Evolutionary conservation across 1,139 yeast species (phyloP).

Genomic region (Pichia sp.): DNA sequence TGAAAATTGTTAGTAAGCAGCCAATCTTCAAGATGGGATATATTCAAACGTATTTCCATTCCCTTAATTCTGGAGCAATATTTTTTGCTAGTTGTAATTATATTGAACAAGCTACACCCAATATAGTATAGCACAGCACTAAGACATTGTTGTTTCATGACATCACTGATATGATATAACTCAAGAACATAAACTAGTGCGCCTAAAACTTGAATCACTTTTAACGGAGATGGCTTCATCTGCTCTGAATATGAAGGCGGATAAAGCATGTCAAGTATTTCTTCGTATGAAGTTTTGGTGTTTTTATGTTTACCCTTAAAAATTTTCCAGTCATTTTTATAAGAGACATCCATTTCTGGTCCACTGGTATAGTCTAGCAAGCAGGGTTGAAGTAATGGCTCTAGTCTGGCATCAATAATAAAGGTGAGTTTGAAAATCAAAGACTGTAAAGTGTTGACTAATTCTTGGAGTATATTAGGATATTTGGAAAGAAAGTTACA

Average conservation of each 20-base stretch:
- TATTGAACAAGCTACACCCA: slow-evolving; percentile 65
- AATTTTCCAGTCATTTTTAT: slow-evolving; percentile 70
- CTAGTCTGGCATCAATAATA: slow-evolving; percentile 55
- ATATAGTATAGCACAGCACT: slow-evolving; percentile 77
- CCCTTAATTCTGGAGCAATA: slow-evolving; percentile 79
- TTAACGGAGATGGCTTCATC: slow-evolving; percentile 79
- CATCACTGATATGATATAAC: slow-evolving; percentile 70
- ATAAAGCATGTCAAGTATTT: slow-evolving; percentile 57
- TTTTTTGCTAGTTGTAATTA: slow-evolving; percentile 52
- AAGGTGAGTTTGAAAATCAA: slow-evolving; percentile 57
- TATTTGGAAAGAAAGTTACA: slow-evolving; percentile 39
- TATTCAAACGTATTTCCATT: slow-evolving; percentile 77
- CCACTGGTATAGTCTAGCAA: slow-evolving; percentile 56
- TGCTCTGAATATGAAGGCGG: slow-evolving; percentile 65
- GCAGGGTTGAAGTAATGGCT: slow-evolving; percentile 52
- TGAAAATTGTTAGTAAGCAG: slow-evolving; percentile 66
- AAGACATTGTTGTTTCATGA: slow-evolving; percentile 67
- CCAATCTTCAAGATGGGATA: slow-evolving; percentile 91
- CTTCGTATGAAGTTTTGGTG: slow-evolving; percentile 48
- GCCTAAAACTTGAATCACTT: slow-evolving; percentile 77
- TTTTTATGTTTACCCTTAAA: slow-evolving; percentile 44
- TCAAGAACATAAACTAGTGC: slow-evolving; percentile 83
- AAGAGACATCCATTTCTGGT: slow-evolving; percentile 53
- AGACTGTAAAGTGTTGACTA: slow-evolving; percentile 52
- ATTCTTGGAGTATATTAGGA: slow-evolving; percentile 54